Conservation (phyloP, 2,329 filamentous ascomycete species). For the Scytalidium sp. region DNA sequence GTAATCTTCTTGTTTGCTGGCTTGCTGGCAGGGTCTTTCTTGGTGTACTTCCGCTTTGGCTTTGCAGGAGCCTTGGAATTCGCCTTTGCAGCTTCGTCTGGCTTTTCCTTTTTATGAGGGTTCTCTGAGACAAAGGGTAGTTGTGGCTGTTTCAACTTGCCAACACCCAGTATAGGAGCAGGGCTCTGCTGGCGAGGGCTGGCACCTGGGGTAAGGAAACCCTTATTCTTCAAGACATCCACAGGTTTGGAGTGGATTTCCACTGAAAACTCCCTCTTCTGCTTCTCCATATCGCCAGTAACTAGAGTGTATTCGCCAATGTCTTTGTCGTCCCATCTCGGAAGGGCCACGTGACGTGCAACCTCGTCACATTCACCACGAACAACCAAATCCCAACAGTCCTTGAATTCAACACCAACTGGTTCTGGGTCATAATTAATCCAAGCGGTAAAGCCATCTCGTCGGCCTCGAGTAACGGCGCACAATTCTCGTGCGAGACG, state of each 20-base stretch:
- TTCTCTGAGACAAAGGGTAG: conserved; percentile 30
- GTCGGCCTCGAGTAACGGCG: conserved; percentile 75
- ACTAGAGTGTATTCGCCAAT: conserved; percentile 46
- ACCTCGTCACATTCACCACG: conserved; percentile 86
- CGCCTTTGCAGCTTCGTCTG: conserved; percentile 7
- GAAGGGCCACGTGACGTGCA: conserved; percentile 66
- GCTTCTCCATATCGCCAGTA: conserved; percentile 38
- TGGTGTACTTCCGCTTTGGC: conserved; percentile 19
- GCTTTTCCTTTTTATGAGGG: conserved; percentile 1
- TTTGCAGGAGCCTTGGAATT: conserved; percentile 2
- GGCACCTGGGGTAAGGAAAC: conserved; percentile 55
- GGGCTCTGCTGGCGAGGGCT: conserved; percentile 48
- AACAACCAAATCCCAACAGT: conserved; percentile 91
- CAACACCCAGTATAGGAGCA: conserved; percentile 14
- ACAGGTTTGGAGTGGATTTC: conserved; percentile 35
- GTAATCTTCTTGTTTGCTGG: conserved; percentile 21
- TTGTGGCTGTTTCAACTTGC: conserved; percentile 49
- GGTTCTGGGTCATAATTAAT: conserved; percentile 89
- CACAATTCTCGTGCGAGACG: conserved; percentile 90
- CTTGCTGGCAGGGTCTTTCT: conserved; percentile 21
- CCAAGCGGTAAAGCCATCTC: conserved; percentile 87
- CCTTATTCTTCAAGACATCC: conserved; percentile 40
- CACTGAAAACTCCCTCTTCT: conserved; percentile 38
- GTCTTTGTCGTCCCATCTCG: conserved; percentile 56
- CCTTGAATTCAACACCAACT: conserved; percentile 77